These are phyloP conservation scores for Penicillium cataractarum DNA, from an alignment of 495 filamentous ascomycete genomes.

Conservation along the genomic window DNA sequence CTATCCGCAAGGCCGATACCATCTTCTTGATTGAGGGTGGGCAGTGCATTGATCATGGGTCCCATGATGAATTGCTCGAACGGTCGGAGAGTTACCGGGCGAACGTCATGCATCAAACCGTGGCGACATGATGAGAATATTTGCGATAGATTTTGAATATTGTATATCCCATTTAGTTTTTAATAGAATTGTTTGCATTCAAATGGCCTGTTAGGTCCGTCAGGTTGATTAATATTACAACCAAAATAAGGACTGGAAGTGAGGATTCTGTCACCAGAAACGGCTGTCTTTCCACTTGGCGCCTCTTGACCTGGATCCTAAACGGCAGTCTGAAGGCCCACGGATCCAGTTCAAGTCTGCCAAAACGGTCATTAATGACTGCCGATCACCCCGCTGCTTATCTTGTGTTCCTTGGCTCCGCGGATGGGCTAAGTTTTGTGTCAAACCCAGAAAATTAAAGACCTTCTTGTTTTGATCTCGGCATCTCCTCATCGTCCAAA, in stretches of 20 bases:
- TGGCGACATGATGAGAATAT: constrained; percentile 28
- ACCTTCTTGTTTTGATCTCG: neutral
- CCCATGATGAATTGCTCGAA: constrained; percentile 66
- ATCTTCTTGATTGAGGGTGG: constrained; percentile 79
- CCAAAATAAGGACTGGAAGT: no score
- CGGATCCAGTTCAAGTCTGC: neutral
- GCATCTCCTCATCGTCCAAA: neutral
- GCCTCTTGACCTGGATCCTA: neutral
- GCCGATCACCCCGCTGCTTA: neutral
- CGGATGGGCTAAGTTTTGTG: neutral
- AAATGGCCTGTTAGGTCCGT: no score
- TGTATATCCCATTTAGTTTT: constrained; percentile 6
- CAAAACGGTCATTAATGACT: neutral
- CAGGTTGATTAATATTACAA: no score
- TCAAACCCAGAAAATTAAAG: neutral
- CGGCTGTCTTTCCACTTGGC: no score
- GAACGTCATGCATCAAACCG: constrained; percentile 53
- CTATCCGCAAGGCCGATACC: constrained; percentile 73
- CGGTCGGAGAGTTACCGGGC: constrained; percentile 60
- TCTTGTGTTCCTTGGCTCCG: neutral
- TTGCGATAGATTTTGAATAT: neutral
- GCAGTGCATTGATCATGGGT: constrained; percentile 65
- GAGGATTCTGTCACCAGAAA: no score
- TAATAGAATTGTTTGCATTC: neutral
- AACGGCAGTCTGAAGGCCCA: neutral